Evolutionary conservation across 2,329 filamentous ascomycete genomes (phyloP).

Genomic region (Fusarium nanum): DNA sequence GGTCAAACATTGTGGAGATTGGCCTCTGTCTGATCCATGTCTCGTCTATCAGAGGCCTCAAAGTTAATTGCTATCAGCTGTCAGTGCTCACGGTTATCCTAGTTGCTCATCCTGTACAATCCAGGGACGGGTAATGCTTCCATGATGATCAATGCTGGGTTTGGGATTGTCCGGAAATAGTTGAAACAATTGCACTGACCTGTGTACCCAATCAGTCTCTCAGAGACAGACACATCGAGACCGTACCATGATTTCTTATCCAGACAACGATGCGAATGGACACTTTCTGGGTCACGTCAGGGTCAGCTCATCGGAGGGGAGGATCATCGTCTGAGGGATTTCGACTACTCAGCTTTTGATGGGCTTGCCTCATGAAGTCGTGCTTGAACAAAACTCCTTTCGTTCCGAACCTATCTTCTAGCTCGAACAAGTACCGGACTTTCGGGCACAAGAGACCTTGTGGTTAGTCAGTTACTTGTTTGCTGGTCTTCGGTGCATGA

Average conservation of each 20-base stretch:
- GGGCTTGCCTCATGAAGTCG: too few relatives aligned
- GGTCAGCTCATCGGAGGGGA: not conserved
- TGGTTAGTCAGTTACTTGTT: too few relatives aligned
- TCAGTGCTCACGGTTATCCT: not conserved
- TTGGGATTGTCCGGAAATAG: not conserved
- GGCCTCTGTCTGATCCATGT: not conserved
- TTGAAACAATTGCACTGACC: not conserved
- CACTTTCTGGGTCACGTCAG: too few relatives aligned
- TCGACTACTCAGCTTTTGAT: not conserved
- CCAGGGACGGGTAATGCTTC: not conserved
- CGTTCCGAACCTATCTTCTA: too few relatives aligned
- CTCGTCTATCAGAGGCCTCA: not conserved
- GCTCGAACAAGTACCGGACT: too few relatives aligned
- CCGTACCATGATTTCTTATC: not conserved
- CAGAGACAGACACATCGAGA: not conserved
- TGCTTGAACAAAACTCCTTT: too few relatives aligned
- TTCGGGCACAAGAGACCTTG: too few relatives aligned
- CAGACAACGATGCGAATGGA: not conserved
- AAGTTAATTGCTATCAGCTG: not conserved
- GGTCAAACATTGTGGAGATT: slow-evolving; percentile 4
- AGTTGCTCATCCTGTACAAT: not conserved
- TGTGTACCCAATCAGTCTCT: not conserved
- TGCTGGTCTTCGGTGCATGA: too few relatives aligned
- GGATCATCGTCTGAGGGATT: not conserved
- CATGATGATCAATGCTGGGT: not conserved